Conservation (phyloP, 1,284 basidiomycete genomes). For the Ganoderma meredithae region DNA sequence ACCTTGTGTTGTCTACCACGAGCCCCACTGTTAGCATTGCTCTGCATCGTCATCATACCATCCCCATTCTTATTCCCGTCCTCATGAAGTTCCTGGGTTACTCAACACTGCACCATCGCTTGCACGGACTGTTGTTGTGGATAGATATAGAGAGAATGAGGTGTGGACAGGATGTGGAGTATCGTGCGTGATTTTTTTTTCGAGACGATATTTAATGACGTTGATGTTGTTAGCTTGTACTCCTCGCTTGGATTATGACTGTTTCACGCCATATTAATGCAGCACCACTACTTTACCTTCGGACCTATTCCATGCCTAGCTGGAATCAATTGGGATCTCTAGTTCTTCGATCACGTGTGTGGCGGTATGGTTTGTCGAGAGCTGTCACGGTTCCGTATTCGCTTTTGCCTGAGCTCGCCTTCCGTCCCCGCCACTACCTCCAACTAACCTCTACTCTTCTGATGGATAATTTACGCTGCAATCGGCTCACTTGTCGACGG, state of each 20-base stretch:
- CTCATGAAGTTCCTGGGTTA: background rate
- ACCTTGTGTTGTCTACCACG: constrained; percentile 22
- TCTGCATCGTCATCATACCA: constrained; percentile 27
- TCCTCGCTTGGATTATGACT: constrained; percentile 23
- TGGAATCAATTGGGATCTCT: too few relatives aligned
- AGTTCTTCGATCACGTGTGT: constrained; percentile 17
- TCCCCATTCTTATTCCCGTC: background rate
- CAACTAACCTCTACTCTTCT: background rate
- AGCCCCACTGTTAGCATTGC: constrained; percentile 23
- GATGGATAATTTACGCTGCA: constrained; percentile 69
- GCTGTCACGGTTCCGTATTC: constrained; percentile 3
- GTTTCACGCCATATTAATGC: constrained; percentile 10
- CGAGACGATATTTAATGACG: constrained; percentile 32
- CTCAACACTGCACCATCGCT: background rate
- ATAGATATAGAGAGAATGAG: constrained; percentile 18
- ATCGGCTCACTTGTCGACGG: constrained; percentile 74
- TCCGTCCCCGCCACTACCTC: background rate
- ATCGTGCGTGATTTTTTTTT: constrained; percentile 19
- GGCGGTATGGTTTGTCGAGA: background rate
- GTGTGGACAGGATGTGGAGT: constrained; percentile 7
- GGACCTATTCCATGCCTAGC: background rate
- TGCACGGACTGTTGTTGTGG: constrained; percentile 27
- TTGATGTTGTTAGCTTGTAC: constrained; percentile 34
- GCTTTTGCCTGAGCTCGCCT: background rate
- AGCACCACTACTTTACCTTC: background rate